Conservation (phyloP, 179 eudicot genomes). For the Camellia oleifera region DNA sequence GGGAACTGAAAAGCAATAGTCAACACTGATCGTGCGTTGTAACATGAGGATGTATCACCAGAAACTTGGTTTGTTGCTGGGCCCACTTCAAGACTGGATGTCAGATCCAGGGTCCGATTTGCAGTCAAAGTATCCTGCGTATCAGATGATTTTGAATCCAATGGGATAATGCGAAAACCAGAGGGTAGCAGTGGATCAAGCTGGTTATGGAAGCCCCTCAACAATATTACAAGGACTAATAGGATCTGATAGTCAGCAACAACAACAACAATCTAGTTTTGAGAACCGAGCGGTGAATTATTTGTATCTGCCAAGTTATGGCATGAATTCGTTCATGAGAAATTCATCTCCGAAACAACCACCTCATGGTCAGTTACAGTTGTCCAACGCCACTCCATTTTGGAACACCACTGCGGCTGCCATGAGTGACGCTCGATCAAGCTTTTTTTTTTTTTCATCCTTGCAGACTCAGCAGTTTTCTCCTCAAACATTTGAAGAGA, state of each 20-base stretch:
- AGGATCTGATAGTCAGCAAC: slow-evolving; percentile 31
- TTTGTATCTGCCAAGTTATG: slow-evolving; percentile 22
- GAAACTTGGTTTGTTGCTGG: too few relatives aligned
- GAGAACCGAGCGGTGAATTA: slow-evolving; percentile 22
- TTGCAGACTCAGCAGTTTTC: slow-evolving; percentile 29
- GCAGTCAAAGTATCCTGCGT: too few relatives aligned
- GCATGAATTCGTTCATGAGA: slow-evolving; percentile 39
- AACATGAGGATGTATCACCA: too few relatives aligned
- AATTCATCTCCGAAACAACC: slow-evolving; percentile 44
- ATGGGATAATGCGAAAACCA: too few relatives aligned
- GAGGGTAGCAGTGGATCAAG: too few relatives aligned
- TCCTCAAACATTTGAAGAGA: slow-evolving; percentile 31
- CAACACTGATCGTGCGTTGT: too few relatives aligned
- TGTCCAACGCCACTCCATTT: slow-evolving; percentile 42
- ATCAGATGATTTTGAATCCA: too few relatives aligned
- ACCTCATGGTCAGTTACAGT: slow-evolving; percentile 47
- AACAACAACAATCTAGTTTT: slow-evolving; percentile 27
- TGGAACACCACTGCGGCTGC: slow-evolving; percentile 45
- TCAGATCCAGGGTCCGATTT: too few relatives aligned
- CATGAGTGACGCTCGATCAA: slow-evolving; percentile 29
- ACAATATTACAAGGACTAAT: slow-evolving; percentile 55
- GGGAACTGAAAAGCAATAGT: too few relatives aligned
- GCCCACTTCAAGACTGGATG: too few relatives aligned
- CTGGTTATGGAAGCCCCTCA: slow-evolving; percentile 45
- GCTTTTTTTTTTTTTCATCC: slow-evolving; percentile 34